Percentiles rank a stretch among this genome's conserved stretches.
Evolutionary conservation across 2,329 filamentous ascomycete genomes (phyloP).

Genomic region (Graphilbum fragrans): DNA sequence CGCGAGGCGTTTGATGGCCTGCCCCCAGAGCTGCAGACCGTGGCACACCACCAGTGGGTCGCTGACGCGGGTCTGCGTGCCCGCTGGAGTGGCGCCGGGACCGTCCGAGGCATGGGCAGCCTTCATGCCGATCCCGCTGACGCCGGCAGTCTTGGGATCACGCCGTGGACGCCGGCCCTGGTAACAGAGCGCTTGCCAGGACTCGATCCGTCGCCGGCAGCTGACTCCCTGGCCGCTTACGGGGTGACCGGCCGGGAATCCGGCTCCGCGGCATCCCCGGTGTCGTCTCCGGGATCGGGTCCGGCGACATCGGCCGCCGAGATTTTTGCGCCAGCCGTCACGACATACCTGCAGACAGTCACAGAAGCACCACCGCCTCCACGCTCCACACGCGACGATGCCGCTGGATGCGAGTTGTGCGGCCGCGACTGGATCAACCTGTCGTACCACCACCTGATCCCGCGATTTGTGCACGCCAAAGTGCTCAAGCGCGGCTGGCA

Average conservation of each 20-base stretch:
- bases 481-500: slow-evolving; percentile 72
- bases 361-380: slow-evolving; percentile 54
- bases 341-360: slow-evolving; percentile 45
- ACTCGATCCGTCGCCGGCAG: slow-evolving; percentile 43
- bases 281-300: not conserved
- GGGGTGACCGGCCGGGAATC: slow-evolving; percentile 45
- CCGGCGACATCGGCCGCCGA: slow-evolving; percentile 25
- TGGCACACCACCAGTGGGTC: slow-evolving; percentile 48
- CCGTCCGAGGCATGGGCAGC: slow-evolving; percentile 13
- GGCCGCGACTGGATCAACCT: slow-evolving; percentile 60
- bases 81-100: slow-evolving; percentile 35
- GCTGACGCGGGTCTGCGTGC: slow-evolving; percentile 32
- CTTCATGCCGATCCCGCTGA: not conserved
- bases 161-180: slow-evolving; percentile 38
- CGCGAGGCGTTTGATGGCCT: slow-evolving; percentile 55
- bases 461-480: slow-evolving; percentile 64
- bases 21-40: slow-evolving; percentile 44
- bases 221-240: slow-evolving; percentile 59
- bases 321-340: slow-evolving; percentile 53
- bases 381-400: slow-evolving; percentile 37
- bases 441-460: slow-evolving; percentile 79
- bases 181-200: slow-evolving; percentile 35
- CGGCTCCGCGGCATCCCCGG: slow-evolving; percentile 14
- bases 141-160: not conserved
- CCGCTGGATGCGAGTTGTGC: slow-evolving; percentile 62